phyloP scores from a whole-genome alignment of 495 filamentous ascomycete species.

The Xylaria palmicola region DNA sequence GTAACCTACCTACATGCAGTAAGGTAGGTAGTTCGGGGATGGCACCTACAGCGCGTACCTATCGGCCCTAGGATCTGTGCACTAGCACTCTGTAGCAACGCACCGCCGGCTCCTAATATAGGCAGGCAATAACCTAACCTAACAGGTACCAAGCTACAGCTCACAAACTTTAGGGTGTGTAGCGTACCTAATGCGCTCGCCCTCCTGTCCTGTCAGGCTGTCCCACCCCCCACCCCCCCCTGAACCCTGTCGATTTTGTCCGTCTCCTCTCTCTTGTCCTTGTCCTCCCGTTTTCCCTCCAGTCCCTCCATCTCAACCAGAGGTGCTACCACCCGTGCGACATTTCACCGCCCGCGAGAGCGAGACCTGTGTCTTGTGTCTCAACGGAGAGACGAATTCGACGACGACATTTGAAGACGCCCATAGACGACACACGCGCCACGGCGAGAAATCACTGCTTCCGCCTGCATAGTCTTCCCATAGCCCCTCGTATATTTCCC shows the following conservation, averaged over 20 bases:
- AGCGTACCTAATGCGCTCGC: too few relatives aligned
- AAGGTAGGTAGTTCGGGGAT: not conserved
- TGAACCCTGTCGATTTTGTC: slow-evolving; percentile 16
- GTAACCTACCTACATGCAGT: too few relatives aligned
- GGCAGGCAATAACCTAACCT: too few relatives aligned
- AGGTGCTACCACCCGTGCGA: slow-evolving; percentile 13
- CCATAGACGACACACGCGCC: not conserved
- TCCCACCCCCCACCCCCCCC: not conserved
- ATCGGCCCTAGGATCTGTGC: too few relatives aligned
- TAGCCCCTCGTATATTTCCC: slow-evolving; percentile 1
- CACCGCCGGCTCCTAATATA: too few relatives aligned
- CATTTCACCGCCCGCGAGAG: slow-evolving; percentile 21
- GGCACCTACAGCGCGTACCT: too few relatives aligned
- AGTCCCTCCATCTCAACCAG: slow-evolving; percentile 19
- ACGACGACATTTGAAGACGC: slow-evolving; percentile 2
- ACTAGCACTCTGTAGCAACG: too few relatives aligned
- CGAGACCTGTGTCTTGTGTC: slow-evolving; percentile 21
- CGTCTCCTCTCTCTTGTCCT: slow-evolving; percentile 9
- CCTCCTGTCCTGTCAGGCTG: not conserved
- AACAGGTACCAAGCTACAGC: too few relatives aligned
- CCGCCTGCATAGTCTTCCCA: not conserved
- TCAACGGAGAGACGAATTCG: slow-evolving; percentile 17
- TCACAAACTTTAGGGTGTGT: too few relatives aligned
- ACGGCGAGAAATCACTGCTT: not conserved
- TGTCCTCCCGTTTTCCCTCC: slow-evolving; percentile 19